Conservation (phyloP, 2,329 filamentous ascomycete genomes). For the Ceratocystis papillata region DNA sequence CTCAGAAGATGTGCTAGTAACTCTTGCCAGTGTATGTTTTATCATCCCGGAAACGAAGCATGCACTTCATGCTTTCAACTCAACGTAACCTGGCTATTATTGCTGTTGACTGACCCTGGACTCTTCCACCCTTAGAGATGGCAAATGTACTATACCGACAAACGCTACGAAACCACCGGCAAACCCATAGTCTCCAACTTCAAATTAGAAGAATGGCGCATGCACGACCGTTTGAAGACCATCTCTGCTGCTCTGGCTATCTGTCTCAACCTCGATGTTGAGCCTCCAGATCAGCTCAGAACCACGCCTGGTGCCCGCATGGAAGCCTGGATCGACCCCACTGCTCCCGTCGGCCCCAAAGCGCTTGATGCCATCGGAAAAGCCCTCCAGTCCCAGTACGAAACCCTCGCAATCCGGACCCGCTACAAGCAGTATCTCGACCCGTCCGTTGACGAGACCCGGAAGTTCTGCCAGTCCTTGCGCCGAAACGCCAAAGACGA, state of each 20-base stretch:
- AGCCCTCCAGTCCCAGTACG: constrained; percentile 89
- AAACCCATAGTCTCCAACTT: constrained; percentile 61
- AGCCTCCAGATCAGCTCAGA: constrained; percentile 93
- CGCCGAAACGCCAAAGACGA: constrained; percentile 91
- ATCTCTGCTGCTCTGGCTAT: constrained; percentile 89
- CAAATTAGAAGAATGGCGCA: constrained; percentile 84
- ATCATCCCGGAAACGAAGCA: constrained; percentile 12
- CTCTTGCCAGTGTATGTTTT: constrained; percentile 63
- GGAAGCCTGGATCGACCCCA: constrained; percentile 94
- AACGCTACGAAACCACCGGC: constrained; percentile 88
- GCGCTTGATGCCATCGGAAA: constrained; percentile 92
- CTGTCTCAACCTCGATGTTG: constrained; percentile 93
- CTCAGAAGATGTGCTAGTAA: constrained; percentile 76
- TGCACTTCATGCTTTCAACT: constrained; percentile 10
- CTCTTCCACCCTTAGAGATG: constrained; percentile 54
- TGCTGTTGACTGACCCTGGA: constrained; percentile 9
- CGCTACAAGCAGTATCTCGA: constrained; percentile 95
- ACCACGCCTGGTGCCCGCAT: constrained; percentile 86
- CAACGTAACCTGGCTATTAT: neutral
- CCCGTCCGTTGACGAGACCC: constrained; percentile 92
- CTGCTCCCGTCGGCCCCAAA: constrained; percentile 66
- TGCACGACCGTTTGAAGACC: constrained; percentile 92
- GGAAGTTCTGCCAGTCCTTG: constrained; percentile 86
- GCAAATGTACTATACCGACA: constrained; percentile 99
- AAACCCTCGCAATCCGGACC: constrained; percentile 88